Evolutionary conservation across 2,329 filamentous ascomycete species (phyloP), one percentile per base, ranked within the genome.

Genomic region (Fusarium denticulatum): DNA sequence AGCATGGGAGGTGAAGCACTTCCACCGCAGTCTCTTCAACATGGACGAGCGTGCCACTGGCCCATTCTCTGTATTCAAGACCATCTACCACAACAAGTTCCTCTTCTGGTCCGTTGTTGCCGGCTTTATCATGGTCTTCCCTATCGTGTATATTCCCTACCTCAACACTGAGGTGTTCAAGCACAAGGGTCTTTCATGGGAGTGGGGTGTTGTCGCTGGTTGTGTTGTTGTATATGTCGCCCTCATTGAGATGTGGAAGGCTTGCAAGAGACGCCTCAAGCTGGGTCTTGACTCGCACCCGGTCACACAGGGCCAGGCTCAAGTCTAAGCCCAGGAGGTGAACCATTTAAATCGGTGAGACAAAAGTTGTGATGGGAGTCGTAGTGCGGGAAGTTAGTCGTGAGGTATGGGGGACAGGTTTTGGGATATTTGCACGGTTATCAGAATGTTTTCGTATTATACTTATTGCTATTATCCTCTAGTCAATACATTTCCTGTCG

Each of bases 1-100:
- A 1, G 90, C 92, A 0, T 94, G 92, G 92, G 91, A 94, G 81
- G 90, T 92, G 77, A 91, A 93, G 79, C 90, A 93, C 75, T 91
- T 92, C 81, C 89, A 89, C 22, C 88, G 90, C 50, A 92, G 89
- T 26, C 86, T 94, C 75, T 94, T 94, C 82, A 86, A 87, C 76
- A 92, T 93, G 88, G 85, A 90, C 67, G 83, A 86, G 69, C 80
- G 84, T 39, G 88, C 85, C 82, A 74, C 76, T 7, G 88, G 88
- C 1, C 83, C 84, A 2, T 80, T 86, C 45, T 86, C 87, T 0
- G 83, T 90, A 16, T 86, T 89, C 77, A 83, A 82, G 74, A 92
- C 92, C n/a, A 84, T 94, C 18, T 92, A 89, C 85, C 85, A 88
- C 74, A 94, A 94, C 81, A 85, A 87, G 69, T 93, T 94, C 82